phyloP scores from a whole-genome alignment of 2,329 filamentous ascomycete species.

The Cytospora leucostoma region DNA sequence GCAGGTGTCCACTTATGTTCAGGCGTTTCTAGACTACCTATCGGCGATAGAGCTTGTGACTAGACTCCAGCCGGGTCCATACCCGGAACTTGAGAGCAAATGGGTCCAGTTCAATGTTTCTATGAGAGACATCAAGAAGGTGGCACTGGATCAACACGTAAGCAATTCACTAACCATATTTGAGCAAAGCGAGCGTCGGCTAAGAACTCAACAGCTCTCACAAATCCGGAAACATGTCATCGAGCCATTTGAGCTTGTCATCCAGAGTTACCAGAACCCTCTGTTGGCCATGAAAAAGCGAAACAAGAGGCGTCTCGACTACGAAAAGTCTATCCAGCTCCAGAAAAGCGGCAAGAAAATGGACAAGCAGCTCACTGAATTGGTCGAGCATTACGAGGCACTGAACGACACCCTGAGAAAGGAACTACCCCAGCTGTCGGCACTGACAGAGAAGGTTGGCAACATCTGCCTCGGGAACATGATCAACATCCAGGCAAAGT shows the following conservation, averaged over 20 bases:
- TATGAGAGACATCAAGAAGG: constrained; percentile 80
- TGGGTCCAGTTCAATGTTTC: constrained; percentile 90
- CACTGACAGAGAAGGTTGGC: constrained; percentile 78
- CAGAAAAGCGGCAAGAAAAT: constrained; percentile 81
- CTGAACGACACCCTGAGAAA: constrained; percentile 92
- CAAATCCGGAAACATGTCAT: constrained; percentile 81
- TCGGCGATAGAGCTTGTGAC: constrained; percentile 83
- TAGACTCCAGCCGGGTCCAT: constrained; percentile 67
- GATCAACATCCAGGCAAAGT: constrained; percentile 78
- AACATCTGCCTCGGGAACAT: constrained; percentile 82
- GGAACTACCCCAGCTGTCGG: constrained; percentile 83
- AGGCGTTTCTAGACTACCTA: constrained; percentile 78
- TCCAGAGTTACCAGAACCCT: constrained; percentile 69
- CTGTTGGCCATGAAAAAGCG: constrained; percentile 92
- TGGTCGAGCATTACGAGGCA: constrained; percentile 85
- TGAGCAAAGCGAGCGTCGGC: constrained; percentile 10
- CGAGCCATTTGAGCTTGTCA: constrained; percentile 56
- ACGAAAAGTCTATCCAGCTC: constrained; percentile 76
- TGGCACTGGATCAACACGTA: constrained; percentile 83
- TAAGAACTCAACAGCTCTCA: constrained; percentile 46
- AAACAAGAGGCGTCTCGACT: constrained; percentile 88
- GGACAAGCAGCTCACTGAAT: constrained; percentile 81
- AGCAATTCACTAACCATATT: constrained; percentile 37
- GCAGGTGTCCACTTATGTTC: constrained; percentile 77
- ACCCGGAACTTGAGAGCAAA: constrained; percentile 87